Conservation (phyloP, 2,329 filamentous ascomycete species). For the Nigrospora osmanthi region DNA sequence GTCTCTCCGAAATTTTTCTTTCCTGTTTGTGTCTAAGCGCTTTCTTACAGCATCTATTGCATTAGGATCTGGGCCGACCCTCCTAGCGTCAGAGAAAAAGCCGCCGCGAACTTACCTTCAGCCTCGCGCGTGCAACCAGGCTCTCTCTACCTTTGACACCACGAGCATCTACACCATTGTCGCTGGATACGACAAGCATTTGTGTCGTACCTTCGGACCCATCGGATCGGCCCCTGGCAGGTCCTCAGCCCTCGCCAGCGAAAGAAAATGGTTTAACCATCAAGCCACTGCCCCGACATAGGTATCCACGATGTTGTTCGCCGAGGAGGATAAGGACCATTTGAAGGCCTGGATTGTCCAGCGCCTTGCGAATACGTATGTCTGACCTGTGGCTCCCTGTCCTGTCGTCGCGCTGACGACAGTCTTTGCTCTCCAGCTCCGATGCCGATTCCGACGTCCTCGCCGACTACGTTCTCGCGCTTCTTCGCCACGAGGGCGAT, state of each 20-base stretch:
- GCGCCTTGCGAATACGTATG: constrained; percentile 67
- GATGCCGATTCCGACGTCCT: constrained; percentile 77
- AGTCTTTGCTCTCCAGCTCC: constrained; percentile 40
- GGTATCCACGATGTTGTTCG: constrained; percentile 46
- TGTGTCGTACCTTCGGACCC: no score
- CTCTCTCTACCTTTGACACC: no score
- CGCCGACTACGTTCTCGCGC: constrained; percentile 75
- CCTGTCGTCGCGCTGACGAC: constrained; percentile 2
- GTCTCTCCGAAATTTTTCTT: no score
- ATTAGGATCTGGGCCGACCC: no score
- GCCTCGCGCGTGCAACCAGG: no score
- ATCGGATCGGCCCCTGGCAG: no score
- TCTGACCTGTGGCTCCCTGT: constrained; percentile 8
- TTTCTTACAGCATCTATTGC: no score
- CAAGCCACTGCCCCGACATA: not conserved
- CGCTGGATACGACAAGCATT: no score
- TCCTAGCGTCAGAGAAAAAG: no score
- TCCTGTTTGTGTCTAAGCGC: no score
- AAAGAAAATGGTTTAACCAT: not conserved
- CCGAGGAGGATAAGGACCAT: constrained; percentile 51
- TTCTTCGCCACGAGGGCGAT: constrained; percentile 63
- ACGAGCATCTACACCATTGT: no score
- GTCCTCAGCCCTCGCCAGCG: not conserved
- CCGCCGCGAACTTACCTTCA: no score
- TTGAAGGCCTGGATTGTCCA: constrained; percentile 74